These are phyloP conservation scores for Vaccinium darrowii DNA, from an alignment of 148 eudicot species.

Conservation along the genomic window DNA sequence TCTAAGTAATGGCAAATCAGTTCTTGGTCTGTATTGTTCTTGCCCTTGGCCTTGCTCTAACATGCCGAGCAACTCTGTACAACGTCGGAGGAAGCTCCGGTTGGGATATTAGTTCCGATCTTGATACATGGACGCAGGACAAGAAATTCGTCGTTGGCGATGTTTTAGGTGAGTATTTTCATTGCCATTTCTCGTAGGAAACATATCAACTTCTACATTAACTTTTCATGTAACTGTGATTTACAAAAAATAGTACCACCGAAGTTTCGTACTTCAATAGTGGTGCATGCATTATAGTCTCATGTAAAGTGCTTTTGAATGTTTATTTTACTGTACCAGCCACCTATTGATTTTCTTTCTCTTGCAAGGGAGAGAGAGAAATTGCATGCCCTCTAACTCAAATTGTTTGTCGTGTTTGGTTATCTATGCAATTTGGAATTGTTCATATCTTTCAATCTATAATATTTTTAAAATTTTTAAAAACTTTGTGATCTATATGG, in stretches of 20 bases:
- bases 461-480: no score
- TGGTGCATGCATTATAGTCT: neutral
- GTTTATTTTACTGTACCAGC: no score
- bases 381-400: no score
- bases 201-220: neutral
- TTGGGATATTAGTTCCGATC: conserved; percentile 90
- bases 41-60: conserved; percentile 28
- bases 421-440: no score
- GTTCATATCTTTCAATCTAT: no score
- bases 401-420: no score
- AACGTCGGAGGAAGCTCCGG: conserved; percentile 73
- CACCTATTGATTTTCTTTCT: no score
- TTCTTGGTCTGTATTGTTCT: conserved; percentile 11
- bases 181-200: neutral
- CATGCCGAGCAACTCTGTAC: conserved; percentile 58
- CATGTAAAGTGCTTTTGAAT: neutral
- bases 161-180: conserved; percentile 52
- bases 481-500: no score
- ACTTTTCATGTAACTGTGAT: neutral
- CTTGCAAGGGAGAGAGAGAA: no score
- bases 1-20: conserved; percentile 23
- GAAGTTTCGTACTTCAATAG: neutral
- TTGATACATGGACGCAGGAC: conserved; percentile 60
- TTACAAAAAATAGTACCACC: neutral
- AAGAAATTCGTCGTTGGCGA: conserved; percentile 75